Conservation (phyloP, 768 basidiomycete genomes). For the Strobilomyces confusus region DNA sequence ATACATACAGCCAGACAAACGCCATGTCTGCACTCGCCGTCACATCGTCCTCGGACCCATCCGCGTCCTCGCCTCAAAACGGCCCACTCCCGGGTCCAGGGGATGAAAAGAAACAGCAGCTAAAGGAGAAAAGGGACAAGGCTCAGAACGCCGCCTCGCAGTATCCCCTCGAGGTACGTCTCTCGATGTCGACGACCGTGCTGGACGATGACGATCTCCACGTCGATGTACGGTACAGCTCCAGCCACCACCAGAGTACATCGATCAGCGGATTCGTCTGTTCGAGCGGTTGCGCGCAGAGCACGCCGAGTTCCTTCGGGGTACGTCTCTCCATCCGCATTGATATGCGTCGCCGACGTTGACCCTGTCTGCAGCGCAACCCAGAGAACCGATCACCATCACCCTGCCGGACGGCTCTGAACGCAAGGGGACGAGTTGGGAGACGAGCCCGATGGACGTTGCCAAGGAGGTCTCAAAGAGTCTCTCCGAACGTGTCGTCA, state of each 20-base stretch:
- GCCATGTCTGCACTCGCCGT: slow-evolving; percentile 49
- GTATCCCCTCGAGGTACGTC: slow-evolving; percentile 60
- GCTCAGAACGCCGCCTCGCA: slow-evolving; percentile 32
- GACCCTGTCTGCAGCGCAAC: slow-evolving; percentile 46
- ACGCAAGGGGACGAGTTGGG: slow-evolving; percentile 85
- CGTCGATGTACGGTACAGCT: slow-evolving; percentile 41
- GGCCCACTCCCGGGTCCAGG: slow-evolving; percentile 38
- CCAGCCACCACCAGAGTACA: slow-evolving; percentile 79
- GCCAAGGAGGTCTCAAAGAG: slow-evolving; percentile 86
- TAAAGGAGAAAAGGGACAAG: slow-evolving; percentile 46
- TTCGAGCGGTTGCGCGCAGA: slow-evolving; percentile 85
- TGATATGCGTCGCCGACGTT: not conserved
- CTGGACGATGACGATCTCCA: not conserved
- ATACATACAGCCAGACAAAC: slow-evolving; percentile 7
- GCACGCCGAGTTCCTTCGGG: slow-evolving; percentile 74
- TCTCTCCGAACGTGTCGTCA: slow-evolving; percentile 84
- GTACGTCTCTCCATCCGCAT: slow-evolving; percentile 35
- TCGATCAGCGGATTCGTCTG: slow-evolving; percentile 85
- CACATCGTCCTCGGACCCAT: slow-evolving; percentile 52
- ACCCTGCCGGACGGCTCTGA: slow-evolving; percentile 85
- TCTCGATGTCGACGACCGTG: not conserved
- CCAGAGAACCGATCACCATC: slow-evolving; percentile 77
- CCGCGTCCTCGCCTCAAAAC: slow-evolving; percentile 35
- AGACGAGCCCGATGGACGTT: slow-evolving; percentile 89
- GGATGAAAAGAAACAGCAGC: slow-evolving; percentile 32